Conservation (phyloP, 192 early-diverging fungal species). For the Coemansia sp. region DNA sequence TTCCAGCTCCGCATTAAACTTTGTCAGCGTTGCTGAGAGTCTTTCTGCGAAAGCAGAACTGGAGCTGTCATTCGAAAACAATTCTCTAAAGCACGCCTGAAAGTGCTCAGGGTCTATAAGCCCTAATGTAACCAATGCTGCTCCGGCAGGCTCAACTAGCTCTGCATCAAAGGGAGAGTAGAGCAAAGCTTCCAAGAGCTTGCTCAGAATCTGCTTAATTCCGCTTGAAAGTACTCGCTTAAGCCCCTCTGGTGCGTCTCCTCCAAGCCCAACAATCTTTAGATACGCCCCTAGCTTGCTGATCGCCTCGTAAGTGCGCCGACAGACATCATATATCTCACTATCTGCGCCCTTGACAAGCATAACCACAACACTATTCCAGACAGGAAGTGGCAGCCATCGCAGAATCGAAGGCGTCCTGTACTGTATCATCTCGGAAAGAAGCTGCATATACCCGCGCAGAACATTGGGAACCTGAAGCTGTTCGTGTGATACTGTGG, state of each 20-base stretch:
- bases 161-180: slow-evolving; percentile 51
- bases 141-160: slow-evolving; percentile 48
- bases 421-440: slow-evolving; percentile 51
- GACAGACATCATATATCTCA: slow-evolving; percentile 46
- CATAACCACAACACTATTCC: slow-evolving; percentile 31
- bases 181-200: slow-evolving; percentile 34
- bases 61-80: slow-evolving; percentile 20
- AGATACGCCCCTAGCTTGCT: slow-evolving; percentile 50
- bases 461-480: slow-evolving; percentile 40
- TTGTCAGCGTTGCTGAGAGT: slow-evolving; percentile 40
- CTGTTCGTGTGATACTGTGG: slow-evolving; percentile 27
- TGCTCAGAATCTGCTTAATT: slow-evolving; percentile 37
- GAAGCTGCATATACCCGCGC: slow-evolving; percentile 43
- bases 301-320: slow-evolving; percentile 48
- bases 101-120: slow-evolving; percentile 41
- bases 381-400: slow-evolving; percentile 42
- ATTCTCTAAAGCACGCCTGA: slow-evolving; percentile 39
- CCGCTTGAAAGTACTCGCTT: slow-evolving; percentile 26
- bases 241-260: slow-evolving; percentile 14
- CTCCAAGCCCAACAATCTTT: slow-evolving; percentile 30
- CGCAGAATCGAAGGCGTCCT: slow-evolving; percentile 47
- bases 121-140: slow-evolving; percentile 41
- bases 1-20: slow-evolving; percentile 39
- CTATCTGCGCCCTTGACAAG: slow-evolving; percentile 41
- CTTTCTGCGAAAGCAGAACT: slow-evolving; percentile 32